Conservation (phyloP, 1,284 basidiomycete genomes). For the Phenoliferia sp. region DNA sequence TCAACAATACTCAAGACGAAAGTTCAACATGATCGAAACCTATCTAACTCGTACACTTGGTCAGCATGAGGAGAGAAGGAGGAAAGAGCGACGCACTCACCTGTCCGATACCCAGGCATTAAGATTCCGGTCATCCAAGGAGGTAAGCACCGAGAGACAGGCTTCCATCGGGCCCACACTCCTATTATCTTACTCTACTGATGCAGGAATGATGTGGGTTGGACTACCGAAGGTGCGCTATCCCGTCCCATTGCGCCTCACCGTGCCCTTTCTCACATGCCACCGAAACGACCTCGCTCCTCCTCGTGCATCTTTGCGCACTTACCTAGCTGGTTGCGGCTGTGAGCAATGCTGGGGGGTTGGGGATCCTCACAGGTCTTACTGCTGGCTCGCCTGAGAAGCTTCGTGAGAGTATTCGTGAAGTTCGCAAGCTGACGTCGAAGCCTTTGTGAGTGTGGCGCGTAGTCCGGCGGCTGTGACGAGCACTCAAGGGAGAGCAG, state of each 20-base stretch:
- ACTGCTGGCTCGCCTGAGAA: constrained; percentile 83
- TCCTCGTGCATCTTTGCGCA: too few species aligned
- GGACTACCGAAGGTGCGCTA: constrained; percentile 54
- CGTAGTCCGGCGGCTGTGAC: not conserved
- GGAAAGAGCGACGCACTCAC: constrained; percentile 29
- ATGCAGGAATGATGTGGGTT: constrained; percentile 54
- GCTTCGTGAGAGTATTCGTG: constrained; percentile 54
- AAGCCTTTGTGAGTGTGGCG: constrained; percentile 56
- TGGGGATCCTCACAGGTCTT: constrained; percentile 80
- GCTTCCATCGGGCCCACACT: constrained; percentile 29
- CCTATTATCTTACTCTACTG: too few species aligned
- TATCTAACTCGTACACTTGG: not conserved
- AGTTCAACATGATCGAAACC: not conserved
- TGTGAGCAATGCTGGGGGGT: constrained; percentile 78
- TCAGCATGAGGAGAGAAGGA: not conserved
- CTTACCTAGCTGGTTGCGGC: constrained; percentile 59
- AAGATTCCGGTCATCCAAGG: constrained; percentile 39
- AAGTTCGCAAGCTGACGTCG: constrained; percentile 63
- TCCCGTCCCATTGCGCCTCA: not conserved
- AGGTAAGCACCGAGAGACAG: constrained; percentile 35
- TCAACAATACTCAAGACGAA: too few species aligned
- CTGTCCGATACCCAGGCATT: constrained; percentile 34
- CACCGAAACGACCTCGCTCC: not conserved
- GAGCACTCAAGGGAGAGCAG: not conserved
- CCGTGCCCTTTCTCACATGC: not conserved